Evolutionary conservation across 352 stramenopile genomes (phyloP), one percentile per base, ranked within the genome.

Genomic region (Peronospora belbahrii): DNA sequence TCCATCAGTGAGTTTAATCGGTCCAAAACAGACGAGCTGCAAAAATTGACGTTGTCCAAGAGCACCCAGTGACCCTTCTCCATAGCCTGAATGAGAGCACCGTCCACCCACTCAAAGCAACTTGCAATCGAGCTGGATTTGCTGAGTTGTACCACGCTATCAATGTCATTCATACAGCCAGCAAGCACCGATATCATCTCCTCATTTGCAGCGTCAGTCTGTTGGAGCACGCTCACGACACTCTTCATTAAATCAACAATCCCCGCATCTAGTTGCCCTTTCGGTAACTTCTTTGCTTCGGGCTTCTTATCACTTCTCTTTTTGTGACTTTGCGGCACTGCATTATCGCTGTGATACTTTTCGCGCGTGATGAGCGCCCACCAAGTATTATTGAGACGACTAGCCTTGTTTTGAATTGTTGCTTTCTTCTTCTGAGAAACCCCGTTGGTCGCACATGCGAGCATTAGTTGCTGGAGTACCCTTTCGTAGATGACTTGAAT

Each of bases 1-100:
- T 99, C 97, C 65, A 99, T 94, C 0, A 99, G 71, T 8, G 96
- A 91, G 67, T 99, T 99, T 18, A 99, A 78, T 25, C 97, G 86
- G 82, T 99, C 97, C 17, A 99, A 74, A 13, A 99, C 97, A 23
- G 95, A 98, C 1, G 97, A 96, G 56, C 93, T 95, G 70, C 96
- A 99, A 46, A 98, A 97, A 66, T 99, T 99, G 13, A 97, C 96
- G 59, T 99, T 99, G 62, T 99, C 95, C 10, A 99, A 70, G 32
- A 99, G 62, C 5, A 99, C 68, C 97, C 97, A 99, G 36, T 98
- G 85, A n/a, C 97, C 97, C 23, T 90, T 80, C 39, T 98, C 83
- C 78, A 99, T 97, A 2, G 97, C 97, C 54, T 97, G 69, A 8
- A 99, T 94, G 14, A 99, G 68, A 25, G 95, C 88, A 4, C 97